These are phyloP conservation scores for Starmerella etchellsii DNA, from an alignment of 805 yeast genomes.

Conservation along the genomic window DNA sequence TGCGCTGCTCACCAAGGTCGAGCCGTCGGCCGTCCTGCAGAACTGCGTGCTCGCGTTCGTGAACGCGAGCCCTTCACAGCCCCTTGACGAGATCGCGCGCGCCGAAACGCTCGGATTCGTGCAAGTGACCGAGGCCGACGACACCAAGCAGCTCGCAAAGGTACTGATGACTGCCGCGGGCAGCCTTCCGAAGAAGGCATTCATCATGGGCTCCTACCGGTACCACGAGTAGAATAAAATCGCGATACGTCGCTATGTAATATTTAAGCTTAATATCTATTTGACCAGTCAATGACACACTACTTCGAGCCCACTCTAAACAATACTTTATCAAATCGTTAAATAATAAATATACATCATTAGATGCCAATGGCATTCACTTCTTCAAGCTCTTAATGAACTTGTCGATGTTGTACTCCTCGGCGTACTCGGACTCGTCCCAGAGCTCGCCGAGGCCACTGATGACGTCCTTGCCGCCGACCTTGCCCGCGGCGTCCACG, in stretches of 20 bases:
- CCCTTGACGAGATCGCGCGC: slow-evolving; percentile 36
- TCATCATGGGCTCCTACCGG: slow-evolving; percentile 64
- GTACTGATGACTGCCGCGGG: slow-evolving; percentile 83
- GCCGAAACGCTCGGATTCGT: slow-evolving; percentile 68
- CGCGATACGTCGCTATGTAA: no score
- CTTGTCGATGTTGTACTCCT: slow-evolving; percentile 86
- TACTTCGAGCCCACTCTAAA: no score
- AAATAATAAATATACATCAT: no score
- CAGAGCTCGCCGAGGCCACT: slow-evolving; percentile 64
- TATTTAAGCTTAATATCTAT: no score
- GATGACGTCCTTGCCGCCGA: slow-evolving; percentile 38
- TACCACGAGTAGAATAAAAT: slow-evolving; percentile 54
- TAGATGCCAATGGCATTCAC: no score
- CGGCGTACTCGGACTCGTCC: slow-evolving; percentile 94
- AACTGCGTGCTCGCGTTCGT: slow-evolving; percentile 63
- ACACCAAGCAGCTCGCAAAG: slow-evolving; percentile 51
- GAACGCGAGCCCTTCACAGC: slow-evolving; percentile 37
- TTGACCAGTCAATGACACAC: no score
- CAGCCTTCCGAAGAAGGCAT: slow-evolving; percentile 57
- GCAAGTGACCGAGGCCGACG: slow-evolving; percentile 60
- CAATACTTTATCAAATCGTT: no score
- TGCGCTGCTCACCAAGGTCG: slow-evolving; percentile 26
- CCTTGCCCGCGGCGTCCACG: slow-evolving; percentile 58
- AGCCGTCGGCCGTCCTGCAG: slow-evolving; percentile 38
- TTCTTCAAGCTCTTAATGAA: slow-evolving; percentile 69